Percentiles rank a stretch among this genome's conserved stretches.
Conservation (phyloP, 257 asterid species). For the Salvia splendens region DNA sequence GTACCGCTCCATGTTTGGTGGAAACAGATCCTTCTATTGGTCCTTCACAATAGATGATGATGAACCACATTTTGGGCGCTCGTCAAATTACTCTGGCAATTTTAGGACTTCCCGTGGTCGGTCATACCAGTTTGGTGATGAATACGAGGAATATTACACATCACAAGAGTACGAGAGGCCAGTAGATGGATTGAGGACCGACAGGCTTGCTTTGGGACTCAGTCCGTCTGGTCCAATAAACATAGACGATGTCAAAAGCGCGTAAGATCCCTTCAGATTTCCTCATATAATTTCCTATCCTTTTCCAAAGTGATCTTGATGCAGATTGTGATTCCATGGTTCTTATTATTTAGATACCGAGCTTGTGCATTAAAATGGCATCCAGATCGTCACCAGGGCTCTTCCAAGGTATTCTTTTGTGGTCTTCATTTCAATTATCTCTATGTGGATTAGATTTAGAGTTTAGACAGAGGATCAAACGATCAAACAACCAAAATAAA, state of each 20-base stretch:
- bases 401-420: conserved; percentile 67
- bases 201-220: conserved; percentile 80
- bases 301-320: neutral
- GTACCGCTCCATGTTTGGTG: conserved; percentile 63
- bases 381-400: conserved; percentile 96
- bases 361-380: conserved; percentile 95
- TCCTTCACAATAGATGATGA: conserved; percentile 49
- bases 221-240: conserved; percentile 72
- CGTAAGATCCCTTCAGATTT: conserved; percentile 54
- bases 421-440: neutral
- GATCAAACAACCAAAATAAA: neutral
- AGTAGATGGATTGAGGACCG: conserved; percentile 42
- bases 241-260: conserved; percentile 78
- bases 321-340: neutral
- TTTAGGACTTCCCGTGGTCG: conserved; percentile 36
- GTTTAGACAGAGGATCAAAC: neutral
- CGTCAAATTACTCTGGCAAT: conserved; percentile 52
- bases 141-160: conserved; percentile 61
- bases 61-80: conserved; percentile 52
- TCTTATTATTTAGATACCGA: conserved; percentile 62
- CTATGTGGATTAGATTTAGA: neutral
- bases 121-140: conserved; percentile 48
- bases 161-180: conserved; percentile 43
- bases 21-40: conserved; percentile 50
- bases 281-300: conserved; percentile 7